phyloP scores from a whole-genome alignment of 2,329 filamentous ascomycete genomes.

The Fusarium nygamai region DNA sequence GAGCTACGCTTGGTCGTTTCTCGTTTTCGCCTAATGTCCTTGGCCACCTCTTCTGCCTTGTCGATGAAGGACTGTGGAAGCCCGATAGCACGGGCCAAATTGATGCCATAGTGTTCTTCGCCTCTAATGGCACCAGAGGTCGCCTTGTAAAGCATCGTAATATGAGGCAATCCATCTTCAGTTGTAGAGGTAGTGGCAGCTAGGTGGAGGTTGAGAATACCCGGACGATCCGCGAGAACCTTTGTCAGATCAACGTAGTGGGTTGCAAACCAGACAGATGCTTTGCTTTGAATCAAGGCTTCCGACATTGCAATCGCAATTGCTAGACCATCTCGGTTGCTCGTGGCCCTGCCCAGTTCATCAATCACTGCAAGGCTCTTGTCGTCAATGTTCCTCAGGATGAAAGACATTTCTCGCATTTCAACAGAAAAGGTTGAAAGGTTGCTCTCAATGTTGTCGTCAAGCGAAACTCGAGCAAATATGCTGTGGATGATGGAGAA shows the following conservation, averaged over 20 bases:
- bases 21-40: conserved; percentile 66
- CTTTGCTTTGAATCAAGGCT: conserved; percentile 80
- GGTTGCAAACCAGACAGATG: conserved; percentile 91
- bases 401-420: conserved; percentile 96
- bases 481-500: conserved; percentile 84
- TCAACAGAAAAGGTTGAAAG: conserved; percentile 93
- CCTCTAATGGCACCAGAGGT: conserved; percentile 75
- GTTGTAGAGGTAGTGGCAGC: conserved; percentile 69
- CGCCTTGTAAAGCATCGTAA: conserved; percentile 91
- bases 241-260: conserved; percentile 87
- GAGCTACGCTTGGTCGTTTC: conserved; percentile 68
- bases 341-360: conserved; percentile 91
- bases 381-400: conserved; percentile 81
- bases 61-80: conserved; percentile 75
- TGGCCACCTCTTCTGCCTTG: conserved; percentile 73
- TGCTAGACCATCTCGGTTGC: conserved; percentile 85
- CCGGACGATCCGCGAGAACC: conserved; percentile 77
- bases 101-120: conserved; percentile 80
- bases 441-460: conserved; percentile 89
- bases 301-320: conserved; percentile 93
- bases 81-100: conserved; percentile 78
- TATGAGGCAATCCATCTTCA: conserved; percentile 63
- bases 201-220: conserved; percentile 86
- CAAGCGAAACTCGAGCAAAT: conserved; percentile 86
- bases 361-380: conserved; percentile 87